Percentiles rank a stretch among this genome's conserved stretches.
These are phyloP conservation scores for Verruconis gallopava DNA, from an alignment of 2,329 filamentous ascomycete species.

Conservation along the genomic window DNA sequence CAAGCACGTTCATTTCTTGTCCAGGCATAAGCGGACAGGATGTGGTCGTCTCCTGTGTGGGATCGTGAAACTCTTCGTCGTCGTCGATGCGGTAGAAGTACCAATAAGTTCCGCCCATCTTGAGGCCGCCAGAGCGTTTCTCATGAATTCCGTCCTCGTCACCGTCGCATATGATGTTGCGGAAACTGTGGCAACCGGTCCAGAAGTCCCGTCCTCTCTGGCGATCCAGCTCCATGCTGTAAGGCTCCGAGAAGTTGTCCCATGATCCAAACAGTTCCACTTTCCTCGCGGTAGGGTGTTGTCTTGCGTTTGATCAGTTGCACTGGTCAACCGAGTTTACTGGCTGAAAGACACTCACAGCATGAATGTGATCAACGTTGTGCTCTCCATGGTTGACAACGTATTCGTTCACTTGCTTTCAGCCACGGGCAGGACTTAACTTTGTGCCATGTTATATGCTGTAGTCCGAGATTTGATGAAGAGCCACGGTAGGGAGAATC, in stretches of 20 bases:
- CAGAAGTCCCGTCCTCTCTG: slow-evolving; percentile 64
- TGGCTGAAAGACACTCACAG: slow-evolving; percentile 15
- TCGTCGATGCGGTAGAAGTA: slow-evolving; percentile 88
- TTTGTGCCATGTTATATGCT: too few species aligned
- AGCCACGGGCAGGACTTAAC: too few species aligned
- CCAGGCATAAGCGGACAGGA: slow-evolving; percentile 78
- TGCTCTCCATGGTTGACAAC: slow-evolving; percentile 20
- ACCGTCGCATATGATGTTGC: slow-evolving; percentile 74
- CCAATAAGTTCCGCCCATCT: slow-evolving; percentile 89
- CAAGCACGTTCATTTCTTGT: slow-evolving; percentile 72
- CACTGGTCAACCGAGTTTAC: slow-evolving; percentile 21
- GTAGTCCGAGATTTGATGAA: too few species aligned
- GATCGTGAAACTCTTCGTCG: slow-evolving; percentile 63
- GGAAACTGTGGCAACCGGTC: slow-evolving; percentile 78
- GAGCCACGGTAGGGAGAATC: too few species aligned
- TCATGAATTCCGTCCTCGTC: slow-evolving; percentile 37
- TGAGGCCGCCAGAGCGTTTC: slow-evolving; percentile 64
- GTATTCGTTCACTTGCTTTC: too few species aligned
- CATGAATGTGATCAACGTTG: slow-evolving; percentile 26
- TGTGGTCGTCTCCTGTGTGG: slow-evolving; percentile 58
- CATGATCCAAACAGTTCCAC: slow-evolving; percentile 82
- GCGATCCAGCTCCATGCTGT: slow-evolving; percentile 69
- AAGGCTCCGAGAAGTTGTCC: slow-evolving; percentile 78
- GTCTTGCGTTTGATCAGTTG: slow-evolving; percentile 5
- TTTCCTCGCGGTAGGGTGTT: slow-evolving; percentile 48